Base-by-base conservation (phyloP, 805 yeast species). In the Starmerella sp. region DNA sequence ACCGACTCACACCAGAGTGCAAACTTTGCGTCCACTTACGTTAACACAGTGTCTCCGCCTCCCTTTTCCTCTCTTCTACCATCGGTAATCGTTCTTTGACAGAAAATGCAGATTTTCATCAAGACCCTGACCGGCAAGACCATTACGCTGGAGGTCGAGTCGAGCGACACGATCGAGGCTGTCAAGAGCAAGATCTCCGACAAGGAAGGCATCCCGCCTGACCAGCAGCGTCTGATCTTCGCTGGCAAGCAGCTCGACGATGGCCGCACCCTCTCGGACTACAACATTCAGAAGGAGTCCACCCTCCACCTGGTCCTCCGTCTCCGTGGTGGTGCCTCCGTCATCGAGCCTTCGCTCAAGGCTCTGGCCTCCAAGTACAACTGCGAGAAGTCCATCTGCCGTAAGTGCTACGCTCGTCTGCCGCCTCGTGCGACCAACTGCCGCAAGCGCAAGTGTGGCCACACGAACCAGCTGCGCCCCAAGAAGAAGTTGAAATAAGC, bases 371-470 rank as follows among this genome's bases (percentile, higher is more conserved):
- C 97, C 75, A 93, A 93, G 81, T 93, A 86, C 91, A 93, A 93
- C 95, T 93, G 97, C 83, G 98, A 93, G 67, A 93, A 93, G 81
- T 76, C 96, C 66, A 91, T 93, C 76, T 93, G 98, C 84, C 95
- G 98, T 80, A 87, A 90, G 77, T 93, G 98, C 83, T 93, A 93
- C 85, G 97, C 98, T 71, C 93, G 98, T 84, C 90, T 93, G 75
- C 98, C 98, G 74, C 96, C 98, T 79, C 95, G 97, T 86, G 98
- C 98, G 71, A 93, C 97, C 79, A 93, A 93, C 96, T 93, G 98
- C 85, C 89, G 98, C 83, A 93, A 93, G 97, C 89, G 97, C 88
- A 93, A 93, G 85, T 93, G 98, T 81, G 98, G 98, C 74, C 98
- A 93, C 95, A 82, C 96, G 76, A 93, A 93, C 84, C 98, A 93